Conservation (phyloP, 352 stramenopile genomes). For the Blastocystis sp. region DNA sequence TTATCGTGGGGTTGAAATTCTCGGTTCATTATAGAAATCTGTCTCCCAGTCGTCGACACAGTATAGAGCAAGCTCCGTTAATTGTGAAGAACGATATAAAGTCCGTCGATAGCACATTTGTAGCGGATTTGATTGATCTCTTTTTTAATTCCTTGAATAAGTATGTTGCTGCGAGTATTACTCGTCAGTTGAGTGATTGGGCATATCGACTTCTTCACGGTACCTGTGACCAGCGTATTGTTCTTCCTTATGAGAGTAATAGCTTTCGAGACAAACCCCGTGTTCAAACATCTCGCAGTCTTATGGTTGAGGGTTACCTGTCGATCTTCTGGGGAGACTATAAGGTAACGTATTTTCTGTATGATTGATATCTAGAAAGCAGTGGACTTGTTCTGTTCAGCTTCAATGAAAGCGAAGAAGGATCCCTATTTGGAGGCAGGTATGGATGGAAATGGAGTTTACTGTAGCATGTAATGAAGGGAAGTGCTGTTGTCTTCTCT, state of each 20-base stretch:
- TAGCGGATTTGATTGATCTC: background rate
- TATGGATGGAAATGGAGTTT: background rate
- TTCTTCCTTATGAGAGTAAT: background rate
- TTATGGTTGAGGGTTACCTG: background rate
- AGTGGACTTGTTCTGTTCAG: background rate
- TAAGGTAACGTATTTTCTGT: background rate
- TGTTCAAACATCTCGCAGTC: background rate
- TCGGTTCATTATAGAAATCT: background rate
- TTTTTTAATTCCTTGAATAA: conserved; percentile 45
- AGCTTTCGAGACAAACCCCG: background rate
- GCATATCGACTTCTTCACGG: background rate
- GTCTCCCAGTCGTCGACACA: too few species aligned
- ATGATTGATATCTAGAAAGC: background rate
- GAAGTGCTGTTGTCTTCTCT: conserved; percentile 36
- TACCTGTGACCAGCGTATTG: background rate
- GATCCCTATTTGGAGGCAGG: background rate
- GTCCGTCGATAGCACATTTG: background rate
- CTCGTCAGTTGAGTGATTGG: background rate
- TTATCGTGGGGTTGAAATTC: background rate
- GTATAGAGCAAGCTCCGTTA: background rate
- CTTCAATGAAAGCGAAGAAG: background rate
- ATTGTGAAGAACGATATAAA: background rate
- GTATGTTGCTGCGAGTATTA: background rate
- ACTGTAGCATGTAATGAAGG: conserved; percentile 16
- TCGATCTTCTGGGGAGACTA: conserved; percentile 1